Conservation (phyloP, 2,329 filamentous ascomycete species). For the Atkinsonella texensis region DNA sequence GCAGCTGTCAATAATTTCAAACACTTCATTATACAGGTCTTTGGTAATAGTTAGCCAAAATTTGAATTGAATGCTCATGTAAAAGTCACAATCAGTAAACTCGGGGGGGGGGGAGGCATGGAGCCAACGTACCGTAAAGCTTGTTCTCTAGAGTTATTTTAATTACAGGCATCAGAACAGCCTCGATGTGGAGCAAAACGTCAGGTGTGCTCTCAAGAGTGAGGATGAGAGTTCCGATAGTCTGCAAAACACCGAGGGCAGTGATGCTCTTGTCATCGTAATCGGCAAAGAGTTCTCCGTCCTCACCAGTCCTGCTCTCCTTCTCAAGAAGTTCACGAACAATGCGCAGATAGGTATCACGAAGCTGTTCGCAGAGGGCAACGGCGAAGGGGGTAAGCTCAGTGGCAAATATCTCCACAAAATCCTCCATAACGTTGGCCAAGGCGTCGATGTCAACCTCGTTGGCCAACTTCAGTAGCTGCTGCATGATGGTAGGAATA, state of each 20-base stretch:
- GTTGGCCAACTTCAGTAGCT: conserved; percentile 90
- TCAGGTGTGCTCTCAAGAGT: conserved; percentile 96
- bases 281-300: conserved; percentile 73
- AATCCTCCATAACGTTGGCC: conserved; percentile 99
- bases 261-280: conserved; percentile 99
- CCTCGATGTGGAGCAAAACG: conserved; percentile 86
- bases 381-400: conserved; percentile 96
- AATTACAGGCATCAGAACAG: conserved; percentile 93
- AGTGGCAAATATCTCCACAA: conserved; percentile 95
- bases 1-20: conserved; percentile 98
- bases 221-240: conserved; percentile 91
- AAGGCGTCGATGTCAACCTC: conserved; percentile 96
- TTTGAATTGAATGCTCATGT: no score
- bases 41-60: neutral
- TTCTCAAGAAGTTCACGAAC: conserved; percentile 84
- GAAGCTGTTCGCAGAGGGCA: conserved; percentile 85
- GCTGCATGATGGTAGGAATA: conserved; percentile 98
- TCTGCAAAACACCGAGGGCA: conserved; percentile 88
- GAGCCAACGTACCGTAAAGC: conserved; percentile 56
- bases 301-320: conserved; percentile 62
- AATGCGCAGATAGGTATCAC: conserved; percentile 91
- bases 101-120: neutral
- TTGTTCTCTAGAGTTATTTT: conserved; percentile 95
- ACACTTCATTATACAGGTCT: conserved; percentile 96
- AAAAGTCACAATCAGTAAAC: neutral